Evolutionary conservation across 1,139 yeast species (phyloP), one percentile per base, ranked within the genome.

Genomic region (Hansenula sp.): DNA sequence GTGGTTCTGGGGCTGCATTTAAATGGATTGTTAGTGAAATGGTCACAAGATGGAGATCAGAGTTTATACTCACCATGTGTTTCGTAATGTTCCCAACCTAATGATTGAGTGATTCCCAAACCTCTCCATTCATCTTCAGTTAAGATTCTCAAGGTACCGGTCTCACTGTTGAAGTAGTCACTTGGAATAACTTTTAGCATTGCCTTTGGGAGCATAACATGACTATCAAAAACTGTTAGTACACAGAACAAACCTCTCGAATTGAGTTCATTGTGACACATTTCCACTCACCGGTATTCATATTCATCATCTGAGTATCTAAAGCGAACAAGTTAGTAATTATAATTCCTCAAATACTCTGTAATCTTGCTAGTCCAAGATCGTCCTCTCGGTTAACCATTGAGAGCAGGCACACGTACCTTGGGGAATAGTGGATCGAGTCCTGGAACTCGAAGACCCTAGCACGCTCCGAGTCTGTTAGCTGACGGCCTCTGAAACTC

Each of bases 91-190:
- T 79, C 94, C 99, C 99, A 94, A 1, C 99, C 99, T 49, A 94
- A 73, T 39, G 96, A 87, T 65, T 93, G 99, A 11, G 99, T 94
- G 58, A 94, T 90, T 4, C 99, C 99, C 45, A 94, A 72, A 2
- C 98, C 98, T 65, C 99, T 77, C 99, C 99, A 94, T 66, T 94
- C 99, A 55, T 93, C 98, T 65, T 94, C 99, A 47, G 85, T 68
- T 43, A 94, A 71, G 45, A 94, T 88, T 54, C 96, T 81, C 55
- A 94, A 74, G 0, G 99, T 93, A 7, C 98, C 98, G 4, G 96
- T 88, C 50, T 91, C 96, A 12, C 93, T 87, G 62, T 91, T 87
- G 71, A 94, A 94, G 62, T 90, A 94, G 63, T 94, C 99, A 46
- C 84, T 82, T n/a, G 99, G 99, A 48, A 94, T 89, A 41, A 83